These are phyloP conservation scores for Pythium brassicae DNA, from an alignment of 352 stramenopile genomes.

Conservation along the genomic window DNA sequence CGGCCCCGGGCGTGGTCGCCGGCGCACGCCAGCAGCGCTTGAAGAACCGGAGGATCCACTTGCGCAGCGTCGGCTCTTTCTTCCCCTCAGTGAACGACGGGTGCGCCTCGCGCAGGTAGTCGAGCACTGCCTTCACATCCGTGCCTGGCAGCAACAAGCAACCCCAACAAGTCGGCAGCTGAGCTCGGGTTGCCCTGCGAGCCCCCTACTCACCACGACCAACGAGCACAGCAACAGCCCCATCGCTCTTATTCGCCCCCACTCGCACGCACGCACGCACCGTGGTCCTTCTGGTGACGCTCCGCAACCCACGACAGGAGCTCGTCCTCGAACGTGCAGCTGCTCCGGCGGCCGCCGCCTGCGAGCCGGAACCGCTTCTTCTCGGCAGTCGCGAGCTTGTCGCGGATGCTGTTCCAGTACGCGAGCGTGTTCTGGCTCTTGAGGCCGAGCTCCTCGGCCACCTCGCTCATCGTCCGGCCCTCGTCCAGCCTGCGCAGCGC, in stretches of 20 bases:
- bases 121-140: conserved; percentile 60
- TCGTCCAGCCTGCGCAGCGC: conserved; percentile 63
- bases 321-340: conserved; percentile 72
- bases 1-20: conserved; percentile 8
- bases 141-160: conserved; percentile 24
- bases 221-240: not conserved
- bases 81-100: conserved; percentile 71
- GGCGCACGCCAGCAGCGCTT: conserved; percentile 61
- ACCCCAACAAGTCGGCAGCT: too few relatives aligned
- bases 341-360: conserved; percentile 58
- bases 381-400: conserved; percentile 65
- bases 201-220: not conserved
- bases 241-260: too few relatives aligned
- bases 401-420: conserved; percentile 76
- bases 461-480: conserved; percentile 54
- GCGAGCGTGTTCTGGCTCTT: conserved; percentile 66
- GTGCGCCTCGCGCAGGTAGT: conserved; percentile 64
- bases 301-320: conserved; percentile 70
- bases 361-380: conserved; percentile 72
- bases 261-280: conserved; percentile 10
- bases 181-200: too few relatives aligned
- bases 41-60: conserved; percentile 82
- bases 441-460: conserved; percentile 57
- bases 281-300: conserved; percentile 54
- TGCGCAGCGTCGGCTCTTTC: conserved; percentile 73